Base-by-base conservation (phyloP, 73 alveolate species). In the Paramecium biaurelia region DNA sequence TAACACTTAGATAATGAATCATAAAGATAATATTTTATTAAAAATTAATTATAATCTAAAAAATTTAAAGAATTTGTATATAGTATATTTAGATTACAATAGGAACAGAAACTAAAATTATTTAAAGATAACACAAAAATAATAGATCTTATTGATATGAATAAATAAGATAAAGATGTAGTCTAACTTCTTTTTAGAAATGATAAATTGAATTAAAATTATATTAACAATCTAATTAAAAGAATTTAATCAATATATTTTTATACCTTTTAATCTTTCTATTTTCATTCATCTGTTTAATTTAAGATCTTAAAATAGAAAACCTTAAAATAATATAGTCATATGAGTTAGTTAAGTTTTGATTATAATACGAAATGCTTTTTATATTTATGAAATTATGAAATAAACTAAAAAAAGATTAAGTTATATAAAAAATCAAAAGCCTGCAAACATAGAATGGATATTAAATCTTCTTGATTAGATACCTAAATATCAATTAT, bases 391-490 rank as follows among this genome's bases (percentile, higher is more conserved):
- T 63, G 84, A 63, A 63, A 63, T 26, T 63, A 79, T 79, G 90
- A 79, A 79, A 47, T 79, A 79, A 79, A 24, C 26, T 41, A 79
- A 47, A 42, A 41, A 41, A 24, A 79, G 90, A 47, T 32, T 79
- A 45, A 79, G 90, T 42, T 79, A 79, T 45, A 79, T 43, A 47
- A 79, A 47, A 21, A 72, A 32, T 72, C 63, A 72, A 38, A 30
- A 37, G 45, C 59, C 86, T 35, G 72, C 70, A 14, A 79, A 79
- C 49, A 79, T 79, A 2, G 90, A 79, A 79, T 79, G 90, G 90
- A 79, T 79, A 20, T 34, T 79, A 45, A 79, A 79, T 79, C 74
- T 79, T 18, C 56, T 79, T 3, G 90, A 79, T 34, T 43, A 79
- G 26, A 79, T 79, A 24, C 90, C 90, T 79, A 79, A 79, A n/a